These are phyloP conservation scores for Colletotrichum sp. DNA, from an alignment of 2,329 filamentous ascomycete genomes.

Conservation along the genomic window DNA sequence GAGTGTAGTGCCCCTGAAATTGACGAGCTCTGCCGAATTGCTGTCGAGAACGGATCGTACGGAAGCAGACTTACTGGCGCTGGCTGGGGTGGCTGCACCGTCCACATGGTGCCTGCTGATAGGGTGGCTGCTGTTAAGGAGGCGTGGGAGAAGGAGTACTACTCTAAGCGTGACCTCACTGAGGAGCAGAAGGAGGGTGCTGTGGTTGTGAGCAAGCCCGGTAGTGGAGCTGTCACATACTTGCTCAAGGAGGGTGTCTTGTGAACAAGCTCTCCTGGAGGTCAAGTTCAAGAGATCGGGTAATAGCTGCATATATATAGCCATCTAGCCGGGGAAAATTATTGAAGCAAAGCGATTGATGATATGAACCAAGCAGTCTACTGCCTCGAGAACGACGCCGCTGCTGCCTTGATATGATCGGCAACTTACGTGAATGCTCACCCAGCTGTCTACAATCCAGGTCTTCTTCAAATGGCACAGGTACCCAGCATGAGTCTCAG, in stretches of 20 bases:
- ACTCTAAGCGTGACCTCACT: slow-evolving; percentile 67
- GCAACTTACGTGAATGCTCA: not conserved
- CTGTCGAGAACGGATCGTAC: slow-evolving; percentile 77
- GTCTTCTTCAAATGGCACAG: not conserved
- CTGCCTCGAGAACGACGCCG: accelerated
- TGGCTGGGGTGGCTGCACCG: slow-evolving; percentile 95
- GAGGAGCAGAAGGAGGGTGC: slow-evolving; percentile 78
- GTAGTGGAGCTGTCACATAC: slow-evolving; percentile 70
- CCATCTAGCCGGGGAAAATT: not conserved
- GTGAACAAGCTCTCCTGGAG: not conserved
- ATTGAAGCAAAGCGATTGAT: not conserved
- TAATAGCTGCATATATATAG: not conserved
- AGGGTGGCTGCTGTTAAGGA: slow-evolving; percentile 80
- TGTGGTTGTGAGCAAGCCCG: slow-evolving; percentile 88
- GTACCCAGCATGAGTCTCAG: accelerated
- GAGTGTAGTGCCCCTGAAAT: slow-evolving; percentile 93
- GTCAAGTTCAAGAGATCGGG: not conserved
- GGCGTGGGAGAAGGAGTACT: slow-evolving; percentile 84
- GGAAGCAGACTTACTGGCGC: slow-evolving; percentile 90
- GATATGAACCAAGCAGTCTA: not conserved
- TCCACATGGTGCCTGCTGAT: slow-evolving; percentile 87
- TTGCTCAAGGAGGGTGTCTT: slow-evolving; percentile 35
- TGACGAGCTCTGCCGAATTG: slow-evolving; percentile 86
- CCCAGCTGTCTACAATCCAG: not conserved
- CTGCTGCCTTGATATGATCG: not conserved